Percentiles rank a stretch among this genome's conserved stretches.
phyloP scores from a whole-genome alignment of 2,329 filamentous ascomycete species.

The Neofusicoccum parvum region DNA sequence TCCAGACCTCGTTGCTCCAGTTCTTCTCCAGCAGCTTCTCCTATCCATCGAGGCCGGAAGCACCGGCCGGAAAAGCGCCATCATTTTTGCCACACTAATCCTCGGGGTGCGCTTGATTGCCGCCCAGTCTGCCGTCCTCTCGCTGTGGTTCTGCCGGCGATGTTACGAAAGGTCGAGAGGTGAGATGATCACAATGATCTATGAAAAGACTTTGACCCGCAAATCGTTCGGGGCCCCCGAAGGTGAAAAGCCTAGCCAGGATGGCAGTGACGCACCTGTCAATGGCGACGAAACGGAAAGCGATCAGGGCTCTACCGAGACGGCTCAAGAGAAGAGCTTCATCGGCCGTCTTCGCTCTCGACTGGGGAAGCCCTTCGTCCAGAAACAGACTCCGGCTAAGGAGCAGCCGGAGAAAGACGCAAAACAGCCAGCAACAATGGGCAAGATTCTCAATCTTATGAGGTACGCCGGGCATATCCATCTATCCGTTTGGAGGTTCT shows the following conservation, averaged over 20 bases:
- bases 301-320: not conserved
- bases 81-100: conserved; percentile 67
- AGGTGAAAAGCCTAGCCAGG: conserved; percentile 3
- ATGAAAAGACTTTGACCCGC: conserved; percentile 72
- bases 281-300: not conserved
- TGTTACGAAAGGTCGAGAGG: conserved; percentile 82
- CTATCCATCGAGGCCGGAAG: conserved; percentile 62
- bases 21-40: conserved; percentile 73
- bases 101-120: conserved; percentile 63
- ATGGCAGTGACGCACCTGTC: not conserved
- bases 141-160: conserved; percentile 79
- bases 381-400: conserved; percentile 28
- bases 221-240: conserved; percentile 55
- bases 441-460: conserved; percentile 88
- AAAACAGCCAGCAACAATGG: conserved; percentile 73
- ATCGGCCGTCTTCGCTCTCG: not conserved
- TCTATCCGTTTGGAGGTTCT: not conserved
- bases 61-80: conserved; percentile 54
- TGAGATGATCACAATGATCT: conserved; percentile 83
- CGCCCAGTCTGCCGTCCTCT: conserved; percentile 68
- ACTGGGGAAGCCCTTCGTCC: conserved; percentile 23
- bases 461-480: conserved; percentile 48
- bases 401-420: conserved; percentile 28
- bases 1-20: conserved; percentile 54
- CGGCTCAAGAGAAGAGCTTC: not conserved